phyloP scores from a whole-genome alignment of 495 filamentous ascomycete species.

The Neurospora sublineolata region DNA sequence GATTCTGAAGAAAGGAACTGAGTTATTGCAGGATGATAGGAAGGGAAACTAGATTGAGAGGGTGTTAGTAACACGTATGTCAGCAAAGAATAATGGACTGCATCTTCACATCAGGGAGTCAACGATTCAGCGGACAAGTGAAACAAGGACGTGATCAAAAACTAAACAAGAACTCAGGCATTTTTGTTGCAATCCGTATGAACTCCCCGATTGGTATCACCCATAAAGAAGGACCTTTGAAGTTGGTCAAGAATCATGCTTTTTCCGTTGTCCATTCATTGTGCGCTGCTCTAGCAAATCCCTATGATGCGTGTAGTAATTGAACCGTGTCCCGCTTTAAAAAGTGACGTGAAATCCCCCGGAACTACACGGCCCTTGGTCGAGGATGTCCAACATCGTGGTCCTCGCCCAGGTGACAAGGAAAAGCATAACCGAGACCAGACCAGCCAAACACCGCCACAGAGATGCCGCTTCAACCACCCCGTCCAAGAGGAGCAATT shows the following conservation, averaged over 20 bases:
- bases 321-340: constrained; percentile 14
- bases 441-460: constrained; percentile 33
- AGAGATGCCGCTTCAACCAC: constrained; percentile 13
- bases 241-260: constrained; percentile 21
- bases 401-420: constrained; percentile 23
- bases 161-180: background rate
- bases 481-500: constrained; percentile 44
- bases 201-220: constrained; percentile 7
- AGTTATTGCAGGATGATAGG: constrained; percentile 21
- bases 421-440: constrained; percentile 34
- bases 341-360: constrained; percentile 13
- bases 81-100: background rate
- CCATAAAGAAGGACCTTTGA: constrained; percentile 1
- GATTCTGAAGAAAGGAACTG: constrained; percentile 24
- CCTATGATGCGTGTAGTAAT: constrained; percentile 25
- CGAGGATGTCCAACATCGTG: constrained; percentile 9
- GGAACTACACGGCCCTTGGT: constrained; percentile 18
- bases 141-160: background rate
- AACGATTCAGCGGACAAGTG: background rate
- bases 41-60: background rate
- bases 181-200: constrained; percentile 4
- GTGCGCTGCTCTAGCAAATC: constrained; percentile 26
- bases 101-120: background rate
- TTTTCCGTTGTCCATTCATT: constrained; percentile 28
- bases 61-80: background rate